Evolutionary conservation across 2,329 filamentous ascomycete species (phyloP), one percentile per base, ranked within the genome.

Genomic region (Paecilomyces variotii): DNA sequence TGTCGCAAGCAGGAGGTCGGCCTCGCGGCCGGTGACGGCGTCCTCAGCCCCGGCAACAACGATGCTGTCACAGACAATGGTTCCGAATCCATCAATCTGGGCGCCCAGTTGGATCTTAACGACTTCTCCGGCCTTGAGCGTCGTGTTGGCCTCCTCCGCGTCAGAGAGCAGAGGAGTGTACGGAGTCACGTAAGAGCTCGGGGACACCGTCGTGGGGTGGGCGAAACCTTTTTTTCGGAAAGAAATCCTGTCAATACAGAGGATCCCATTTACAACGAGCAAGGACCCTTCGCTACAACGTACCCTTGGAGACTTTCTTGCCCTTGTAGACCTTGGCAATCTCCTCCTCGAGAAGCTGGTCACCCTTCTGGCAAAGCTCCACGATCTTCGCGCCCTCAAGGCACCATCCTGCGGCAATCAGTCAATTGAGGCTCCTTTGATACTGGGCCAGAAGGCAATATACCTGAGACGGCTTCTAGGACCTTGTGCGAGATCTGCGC

Each of bases 81-180:
- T 89, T 68, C 91, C 91, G 72, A 97, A 96, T 57, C 94, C 94
- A 79, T 97, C 91, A 64, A 99, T 97, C 80, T 99, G 94, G 56
- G 94, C 94, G 71, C 94, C 94, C n/a, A 99, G 86, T 80, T 99
- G 94, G 74, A 99, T 94, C 85, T 99, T 99, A 79, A 96, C 84
- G 62, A 90, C 79, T 80, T 99, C 94, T 62, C 87, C 89, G 56
- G 87, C 83, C 80, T 96, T 90, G 68, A 99, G 83, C 70, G 87
- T 86, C 54, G 84, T 82, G 59, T 83, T 84, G 62, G 93, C 90
- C 81, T 99, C 94, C 73, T 88, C 86, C 74, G 88, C 82, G 71
- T 99, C 94, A 64, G 91, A 87, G 66, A 85, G 86, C 68, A 99
- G 82, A 56, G 94, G 94, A 53, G 94, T 99, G 82, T 97, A 97